Evolutionary conservation across 495 filamentous ascomycete genomes (phyloP), one percentile per base, ranked within the genome.

Genomic region (Penicillium daleae): DNA sequence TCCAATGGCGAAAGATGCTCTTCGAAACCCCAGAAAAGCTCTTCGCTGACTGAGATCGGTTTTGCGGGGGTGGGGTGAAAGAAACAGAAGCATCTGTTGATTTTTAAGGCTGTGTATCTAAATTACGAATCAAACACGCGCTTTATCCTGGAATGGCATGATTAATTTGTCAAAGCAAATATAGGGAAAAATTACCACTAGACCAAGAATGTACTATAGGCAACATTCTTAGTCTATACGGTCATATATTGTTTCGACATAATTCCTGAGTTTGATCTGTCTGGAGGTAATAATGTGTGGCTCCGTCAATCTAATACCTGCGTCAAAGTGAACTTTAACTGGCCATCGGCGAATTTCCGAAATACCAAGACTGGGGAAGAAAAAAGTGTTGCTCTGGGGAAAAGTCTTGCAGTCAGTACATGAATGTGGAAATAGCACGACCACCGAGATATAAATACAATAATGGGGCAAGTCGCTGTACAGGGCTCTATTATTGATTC

Each of bases 1-100:
- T 26, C 13, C 65, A 68, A 59, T 64, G 46, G 27, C 37, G 27
- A 24, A 51, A 58, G 44, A 68, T 68, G 65, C 26, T 62, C 9
- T 55, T 58, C 7, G 58, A 68, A 9, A 68, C 58, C 39, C 58
- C 65, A 13, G 51, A 64, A 33, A 31, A 51, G n/a, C 31, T 61
- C 1, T 64, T 64, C 55, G 61, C 19, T n/a, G 6, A 40, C 35
- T 63, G 24, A 54, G 40, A 27, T 26, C 27, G 27, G 6, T 15
- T 50, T 50, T 50, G 10, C 48, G 48, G 48, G n/a, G 27, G 27
- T 7, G 48, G 27, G 27, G 48, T 2, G n/a, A 29, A 13, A 5
- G 3, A 15, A 26, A 8, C 15, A 17, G 2, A 50, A 27, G 4
- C 1, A 31, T 26, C 4, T 4, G 13, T 26, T 29, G 48, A 19